Evolutionary conservation across 1,139 yeast species (phyloP).

Genomic region (Chernovozyma sophiae-reginae): DNA sequence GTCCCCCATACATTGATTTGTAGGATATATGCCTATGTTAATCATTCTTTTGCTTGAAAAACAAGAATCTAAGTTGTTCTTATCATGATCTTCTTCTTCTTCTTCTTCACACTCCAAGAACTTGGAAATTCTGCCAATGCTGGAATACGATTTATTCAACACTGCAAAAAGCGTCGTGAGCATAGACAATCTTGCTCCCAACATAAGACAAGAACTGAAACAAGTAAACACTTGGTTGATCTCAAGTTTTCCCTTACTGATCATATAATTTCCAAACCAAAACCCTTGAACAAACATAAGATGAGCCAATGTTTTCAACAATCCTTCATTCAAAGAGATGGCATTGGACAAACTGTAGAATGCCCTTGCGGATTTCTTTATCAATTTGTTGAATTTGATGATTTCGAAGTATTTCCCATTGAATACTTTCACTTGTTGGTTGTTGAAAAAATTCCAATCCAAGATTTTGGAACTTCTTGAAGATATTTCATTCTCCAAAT

Average conservation of each 20-base stretch:
- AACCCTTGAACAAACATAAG: constrained; percentile 87
- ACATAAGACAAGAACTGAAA: constrained; percentile 71
- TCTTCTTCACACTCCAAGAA: constrained; percentile 12
- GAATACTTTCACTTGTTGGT: constrained; percentile 57
- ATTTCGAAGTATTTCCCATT: constrained; percentile 55
- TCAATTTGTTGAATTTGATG: constrained; percentile 34
- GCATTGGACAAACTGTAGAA: constrained; percentile 47
- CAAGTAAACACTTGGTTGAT: constrained; percentile 74
- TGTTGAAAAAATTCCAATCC: constrained; percentile 66
- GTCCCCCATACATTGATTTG: constrained; percentile 32
- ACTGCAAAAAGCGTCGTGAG: constrained; percentile 51
- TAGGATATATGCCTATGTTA: constrained; percentile 2
- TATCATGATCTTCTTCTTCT: not conserved
- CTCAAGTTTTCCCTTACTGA: constrained; percentile 42
- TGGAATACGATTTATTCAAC: constrained; percentile 62
- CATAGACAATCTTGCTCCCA: constrained; percentile 56
- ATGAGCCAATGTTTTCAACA: constrained; percentile 54
- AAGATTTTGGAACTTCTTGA: constrained; percentile 56
- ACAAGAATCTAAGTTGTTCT: too few relatives aligned
- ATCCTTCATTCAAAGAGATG: constrained; percentile 54
- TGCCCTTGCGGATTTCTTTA: constrained; percentile 42
- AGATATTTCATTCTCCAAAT: constrained; percentile 54
- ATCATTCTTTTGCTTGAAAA: not conserved
- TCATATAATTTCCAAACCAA: constrained; percentile 79
- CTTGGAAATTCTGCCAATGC: constrained; percentile 38